Percentiles rank a stretch among this genome's conserved stretches.
Conservation (phyloP, 2,329 filamentous ascomycete genomes). For the Penicillium sp. region DNA sequence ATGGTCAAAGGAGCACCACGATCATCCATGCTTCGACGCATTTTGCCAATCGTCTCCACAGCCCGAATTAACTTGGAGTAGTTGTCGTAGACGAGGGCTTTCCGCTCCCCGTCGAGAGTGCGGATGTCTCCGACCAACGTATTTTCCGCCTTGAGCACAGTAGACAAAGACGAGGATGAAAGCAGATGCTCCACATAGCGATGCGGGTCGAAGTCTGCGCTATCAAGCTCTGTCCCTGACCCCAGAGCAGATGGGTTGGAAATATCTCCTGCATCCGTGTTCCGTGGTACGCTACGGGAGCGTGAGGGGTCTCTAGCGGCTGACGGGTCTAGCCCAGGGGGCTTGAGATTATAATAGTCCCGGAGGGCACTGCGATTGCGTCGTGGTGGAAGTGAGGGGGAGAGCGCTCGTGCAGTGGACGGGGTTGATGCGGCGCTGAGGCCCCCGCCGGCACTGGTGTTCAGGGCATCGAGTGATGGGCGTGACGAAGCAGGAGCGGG, state of each 20-base stretch:
- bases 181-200: constrained; percentile 51
- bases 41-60: constrained; percentile 88
- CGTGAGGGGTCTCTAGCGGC: constrained; percentile 33
- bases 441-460: constrained; percentile 56
- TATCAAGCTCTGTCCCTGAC: constrained; percentile 67
- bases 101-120: constrained; percentile 91
- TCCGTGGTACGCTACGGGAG: constrained; percentile 43
- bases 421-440: constrained; percentile 46
- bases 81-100: constrained; percentile 96
- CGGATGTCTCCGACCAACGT: constrained; percentile 69
- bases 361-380: constrained; percentile 84
- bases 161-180: constrained; percentile 43
- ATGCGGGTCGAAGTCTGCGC: constrained; percentile 70
- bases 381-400: constrained; percentile 41
- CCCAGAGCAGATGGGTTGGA: constrained; percentile 31
- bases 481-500: constrained; percentile 72
- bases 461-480: constrained; percentile 68
- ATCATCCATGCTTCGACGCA: constrained; percentile 52
- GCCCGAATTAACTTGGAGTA: constrained; percentile 97
- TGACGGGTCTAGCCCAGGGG: constrained; percentile 38
- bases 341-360: constrained; percentile 88
- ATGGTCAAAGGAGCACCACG: constrained; percentile 47
- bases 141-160: constrained; percentile 48
- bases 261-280: constrained; percentile 46
- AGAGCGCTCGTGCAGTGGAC: constrained; percentile 45